Base-by-base conservation (phyloP, 202 grass and related monocot species). In the Zizania palustris region DNA sequence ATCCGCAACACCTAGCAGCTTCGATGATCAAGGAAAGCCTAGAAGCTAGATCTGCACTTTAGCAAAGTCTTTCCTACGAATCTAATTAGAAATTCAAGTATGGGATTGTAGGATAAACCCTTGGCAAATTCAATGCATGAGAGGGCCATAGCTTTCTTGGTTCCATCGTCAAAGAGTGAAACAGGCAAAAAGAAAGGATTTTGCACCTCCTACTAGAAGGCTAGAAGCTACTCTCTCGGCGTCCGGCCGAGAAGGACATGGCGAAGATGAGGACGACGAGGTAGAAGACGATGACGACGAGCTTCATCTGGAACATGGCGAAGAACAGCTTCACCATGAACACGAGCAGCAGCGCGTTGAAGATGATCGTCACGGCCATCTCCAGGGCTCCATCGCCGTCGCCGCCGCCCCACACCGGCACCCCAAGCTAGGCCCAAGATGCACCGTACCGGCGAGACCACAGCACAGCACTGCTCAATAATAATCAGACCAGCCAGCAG, bases 251-350 rank as follows among this genome's bases (percentile, higher is more conserved):
- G 77, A 89, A 89, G 72, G 86, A 67, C 77, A 89, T 67, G 86
- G 86, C 86, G 45, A 81, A 85, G 65, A 89, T 77, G 60, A 88
- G 43, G 86, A 88, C 65, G 60, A 85, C 82, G 72, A 88, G 65
- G 82, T 85, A 88, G 82, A 89, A 85, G 72, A 89, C 72, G 77
- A 89, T 85, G 67, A 89, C 72, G 38, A 78, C 82, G 60, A 89
- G 86, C 86, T 89, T 89, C 86, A 89, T 89, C 2, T 85, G 37
- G 82, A 89, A 89, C 86, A 89, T 89, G 82, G 86, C 86, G 77
- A 89, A 89, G 67, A 89, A 89, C 67, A 89, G 86, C 86, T 89
- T 89, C 45, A 89, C 82, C 86, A 89, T 89, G 77, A 89, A 89
- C 82, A 89, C 72, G 53, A 89, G 82, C 86, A 89, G 77, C 82